Evolutionary conservation across 1,284 basidiomycete species (phyloP).

Genomic region (Cryptococcus depauperatus): DNA sequence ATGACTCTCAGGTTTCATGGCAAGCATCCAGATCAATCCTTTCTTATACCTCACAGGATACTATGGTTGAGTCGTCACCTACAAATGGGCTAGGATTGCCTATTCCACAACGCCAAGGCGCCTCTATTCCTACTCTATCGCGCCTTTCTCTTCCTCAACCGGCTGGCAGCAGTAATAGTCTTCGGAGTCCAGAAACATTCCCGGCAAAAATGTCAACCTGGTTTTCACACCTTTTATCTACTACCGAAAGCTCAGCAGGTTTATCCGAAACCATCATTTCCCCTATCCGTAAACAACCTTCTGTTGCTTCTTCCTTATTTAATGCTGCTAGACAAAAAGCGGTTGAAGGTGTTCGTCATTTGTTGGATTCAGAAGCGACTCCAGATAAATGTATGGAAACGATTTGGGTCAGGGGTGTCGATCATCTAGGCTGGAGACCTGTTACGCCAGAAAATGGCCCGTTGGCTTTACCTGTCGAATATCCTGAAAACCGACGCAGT

Average conservation of each 20-base stretch:
- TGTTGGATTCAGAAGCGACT: slow-evolving; percentile 67
- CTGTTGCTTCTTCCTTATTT: slow-evolving; percentile 36
- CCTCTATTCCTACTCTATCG: slow-evolving; percentile 28
- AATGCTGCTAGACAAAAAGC: slow-evolving; percentile 42
- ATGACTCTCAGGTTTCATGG: slow-evolving; percentile 30
- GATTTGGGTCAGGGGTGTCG: slow-evolving; percentile 76
- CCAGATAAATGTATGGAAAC: slow-evolving; percentile 70
- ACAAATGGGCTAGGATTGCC: slow-evolving; percentile 13
- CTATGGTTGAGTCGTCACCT: slow-evolving; percentile 15
- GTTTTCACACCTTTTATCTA: slow-evolving; percentile 39
- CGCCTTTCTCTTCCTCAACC: slow-evolving; percentile 27
- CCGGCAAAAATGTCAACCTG: slow-evolving; percentile 36
- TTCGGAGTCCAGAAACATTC: slow-evolving; percentile 17
- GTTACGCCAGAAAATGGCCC: slow-evolving; percentile 23
- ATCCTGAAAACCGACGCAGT: neutral
- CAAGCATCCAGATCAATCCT: slow-evolving; percentile 14
- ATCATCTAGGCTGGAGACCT: slow-evolving; percentile 52
- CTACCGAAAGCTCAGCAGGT: slow-evolving; percentile 14
- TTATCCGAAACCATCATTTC: slow-evolving; percentile 3
- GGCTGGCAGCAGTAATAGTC: slow-evolving; percentile 2
- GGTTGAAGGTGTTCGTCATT: slow-evolving; percentile 56
- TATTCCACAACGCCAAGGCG: slow-evolving; percentile 25
- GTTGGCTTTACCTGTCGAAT: slow-evolving; percentile 3
- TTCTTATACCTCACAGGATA: slow-evolving; percentile 16
- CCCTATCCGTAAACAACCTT: slow-evolving; percentile 30